Evolutionary conservation across 805 yeast species (phyloP), one percentile per base, ranked within the genome.

Genomic region (Torulaspora franciscae): DNA sequence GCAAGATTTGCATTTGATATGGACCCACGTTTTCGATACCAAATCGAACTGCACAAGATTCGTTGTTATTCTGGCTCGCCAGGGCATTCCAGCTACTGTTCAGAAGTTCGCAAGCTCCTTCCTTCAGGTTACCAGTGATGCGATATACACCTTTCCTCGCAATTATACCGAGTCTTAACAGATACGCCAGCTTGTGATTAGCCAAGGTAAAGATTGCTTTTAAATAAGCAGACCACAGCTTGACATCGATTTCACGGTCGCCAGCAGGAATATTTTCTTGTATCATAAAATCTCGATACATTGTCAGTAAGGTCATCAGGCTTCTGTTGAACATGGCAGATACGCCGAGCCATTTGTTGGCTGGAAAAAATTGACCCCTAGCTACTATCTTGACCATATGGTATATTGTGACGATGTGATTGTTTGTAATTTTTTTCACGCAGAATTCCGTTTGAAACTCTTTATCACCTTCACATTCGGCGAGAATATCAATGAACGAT

Each of bases 341-440:
- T 19, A 85, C 63, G 0, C 93, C 82, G 6, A 86, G 63, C 95
- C 95, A 88, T 54, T 78, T 81, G 25, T 73, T 75, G 36, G 74
- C 72, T 2, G 91, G 91, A 68, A 76, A 84, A 57, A 76, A 80
- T 41, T 70, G 72, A 27, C 81, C 74, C 49, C 72, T 75, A 43
- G 80, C 61, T 47, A 82, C 63, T 24, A 74, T 61, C 52, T 76
- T 74, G 13, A 79, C 70, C 7, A 79, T 75, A 6, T 74, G 70
- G 33, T 78, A 71, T 15, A 79, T 55, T 0, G 68, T 56, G 9
- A 58, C 42, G 13, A 73, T 49, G 35, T 77, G 79, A 23, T 70
- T 75, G 30, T 63, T 66, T 35, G 59, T 52, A 15, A 78, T 71
- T 35, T 62, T 57, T 27, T 60, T 64, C 15, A 72, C 67, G 45